phyloP scores from a whole-genome alignment of 2,329 filamentous ascomycete species.

The Cytospora mali region DNA sequence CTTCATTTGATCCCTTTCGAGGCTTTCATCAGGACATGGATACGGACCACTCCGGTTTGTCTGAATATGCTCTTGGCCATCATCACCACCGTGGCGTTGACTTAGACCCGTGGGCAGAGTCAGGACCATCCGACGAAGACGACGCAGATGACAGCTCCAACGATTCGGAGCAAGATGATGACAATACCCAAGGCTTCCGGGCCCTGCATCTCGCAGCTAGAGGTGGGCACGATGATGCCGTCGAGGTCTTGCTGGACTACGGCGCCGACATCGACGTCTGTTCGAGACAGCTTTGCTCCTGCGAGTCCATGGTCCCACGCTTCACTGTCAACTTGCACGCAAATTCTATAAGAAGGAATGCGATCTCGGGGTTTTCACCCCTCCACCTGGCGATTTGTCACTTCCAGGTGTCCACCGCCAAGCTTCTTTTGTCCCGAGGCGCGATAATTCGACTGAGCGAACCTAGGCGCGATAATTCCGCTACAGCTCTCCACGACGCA shows the following conservation, averaged over 20 bases:
- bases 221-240: slow-evolving; percentile 31
- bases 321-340: slow-evolving; percentile 30
- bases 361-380: slow-evolving; percentile 29
- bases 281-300: slow-evolving; percentile 32
- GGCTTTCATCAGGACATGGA: not conserved
- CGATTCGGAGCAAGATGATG: slow-evolving; percentile 18
- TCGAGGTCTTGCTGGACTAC: slow-evolving; percentile 31
- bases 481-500: slow-evolving; percentile 36
- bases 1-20: not conserved
- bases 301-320: slow-evolving; percentile 25
- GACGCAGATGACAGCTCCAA: not conserved
- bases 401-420: slow-evolving; percentile 30
- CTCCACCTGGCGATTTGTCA: slow-evolving; percentile 37
- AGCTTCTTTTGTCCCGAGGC: slow-evolving; percentile 32
- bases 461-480: slow-evolving; percentile 7
- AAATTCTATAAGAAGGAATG: slow-evolving; percentile 23
- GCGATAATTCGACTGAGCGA: slow-evolving; percentile 31
- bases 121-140: not conserved
- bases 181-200: slow-evolving; percentile 27
- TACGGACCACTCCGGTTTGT: not conserved
- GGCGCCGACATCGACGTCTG: slow-evolving; percentile 30
- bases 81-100: not conserved
- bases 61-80: not conserved
- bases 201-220: slow-evolving; percentile 34
- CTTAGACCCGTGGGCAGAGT: not conserved